Base-by-base conservation (phyloP, 1,139 yeast species). In the Candida dubliniensis region DNA sequence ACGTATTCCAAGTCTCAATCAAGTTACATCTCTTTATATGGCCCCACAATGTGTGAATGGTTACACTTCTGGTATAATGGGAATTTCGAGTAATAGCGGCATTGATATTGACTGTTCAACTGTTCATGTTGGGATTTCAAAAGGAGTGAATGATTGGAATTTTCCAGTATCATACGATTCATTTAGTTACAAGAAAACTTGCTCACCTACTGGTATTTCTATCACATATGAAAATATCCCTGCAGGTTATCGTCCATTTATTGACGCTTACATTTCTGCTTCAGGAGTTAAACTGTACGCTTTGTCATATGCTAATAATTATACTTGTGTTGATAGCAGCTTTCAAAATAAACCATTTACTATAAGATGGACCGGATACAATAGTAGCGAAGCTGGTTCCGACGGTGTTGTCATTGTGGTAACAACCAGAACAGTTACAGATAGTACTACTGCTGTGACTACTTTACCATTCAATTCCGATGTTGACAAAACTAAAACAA, bases 221-320 rank as follows among this genome's bases (percentile, higher is more conserved):
- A 48, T 61, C 4, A 40, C 42, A 8, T 66, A 58, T 46, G 13
- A 34, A 1, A 57, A 60, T 42, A 43, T 66, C 29, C 69, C 71
- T 2, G 61, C 66, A 2, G 71, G 70, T 3, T 64, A 53, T 47
- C 53, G 69, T 31, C 66, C 67, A n/a, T 67, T 55, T 46, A 47
- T 67, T 34, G 64, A 57, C 45, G 52, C 51, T 2, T 46, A 58
- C 9, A 43, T 44, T 15, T 10, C 41, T 2, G 36, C 47, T 13
- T 31, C 42, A 38, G 25, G 24, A 12, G 10, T 15, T 5, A 12
- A 18, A n/a, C 14, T 24, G 13, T 32, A 23, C 15, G 2, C 15
- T 2, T 11, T 39, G 13, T 2, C 12, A 3, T 53, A 48, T 38
- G 53, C 54, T 12, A 56, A 59, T 46, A 41, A 32, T 1, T 55